These are phyloP conservation scores for Mortierella claussenii DNA, from an alignment of 192 early-diverging fungal genomes.

Conservation along the genomic window DNA sequence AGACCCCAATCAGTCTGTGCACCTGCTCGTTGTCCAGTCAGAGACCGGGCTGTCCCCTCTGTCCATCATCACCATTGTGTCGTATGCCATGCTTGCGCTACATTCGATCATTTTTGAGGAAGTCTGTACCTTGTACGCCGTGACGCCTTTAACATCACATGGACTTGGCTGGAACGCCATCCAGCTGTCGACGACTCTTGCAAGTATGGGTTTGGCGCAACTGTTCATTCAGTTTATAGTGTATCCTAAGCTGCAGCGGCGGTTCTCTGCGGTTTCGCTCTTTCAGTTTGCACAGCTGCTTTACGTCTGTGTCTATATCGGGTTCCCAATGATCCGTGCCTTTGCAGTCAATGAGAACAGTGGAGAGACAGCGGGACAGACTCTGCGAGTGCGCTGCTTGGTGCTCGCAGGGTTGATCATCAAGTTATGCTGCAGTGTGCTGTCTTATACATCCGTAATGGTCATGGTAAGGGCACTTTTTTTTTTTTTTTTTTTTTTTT, in stretches of 20 bases:
- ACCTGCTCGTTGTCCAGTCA: slow-evolving; percentile 21
- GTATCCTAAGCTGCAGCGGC: slow-evolving; percentile 53
- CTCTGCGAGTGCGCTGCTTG: slow-evolving; percentile 2
- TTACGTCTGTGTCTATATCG: slow-evolving; percentile 53
- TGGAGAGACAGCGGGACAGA: slow-evolving; percentile 12
- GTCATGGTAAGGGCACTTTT: slow-evolving; percentile 57
- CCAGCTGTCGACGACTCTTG: slow-evolving; percentile 56
- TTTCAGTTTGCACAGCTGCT: slow-evolving; percentile 46
- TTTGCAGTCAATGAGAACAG: slow-evolving; percentile 21
- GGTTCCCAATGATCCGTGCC: slow-evolving; percentile 52
- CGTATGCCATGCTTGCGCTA: slow-evolving; percentile 53
- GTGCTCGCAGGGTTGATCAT: slow-evolving; percentile 17
- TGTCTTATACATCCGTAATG: slow-evolving; percentile 60
- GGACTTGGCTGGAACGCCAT: slow-evolving; percentile 57
- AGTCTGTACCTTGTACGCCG: slow-evolving; percentile 57
- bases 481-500: neutral
- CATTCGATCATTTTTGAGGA: slow-evolving; percentile 65
- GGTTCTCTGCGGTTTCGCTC: slow-evolving; percentile 44
- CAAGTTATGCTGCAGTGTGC: slow-evolving; percentile 38
- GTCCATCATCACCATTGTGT: slow-evolving; percentile 29
- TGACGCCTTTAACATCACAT: slow-evolving; percentile 48
- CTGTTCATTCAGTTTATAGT: slow-evolving; percentile 57
- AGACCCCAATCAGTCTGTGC: slow-evolving; percentile 26
- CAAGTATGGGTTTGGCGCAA: slow-evolving; percentile 55
- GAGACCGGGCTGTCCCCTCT: slow-evolving; percentile 27